Conservation (phyloP, 352 stramenopile genomes). For the Pythium scleroteichum region DNA sequence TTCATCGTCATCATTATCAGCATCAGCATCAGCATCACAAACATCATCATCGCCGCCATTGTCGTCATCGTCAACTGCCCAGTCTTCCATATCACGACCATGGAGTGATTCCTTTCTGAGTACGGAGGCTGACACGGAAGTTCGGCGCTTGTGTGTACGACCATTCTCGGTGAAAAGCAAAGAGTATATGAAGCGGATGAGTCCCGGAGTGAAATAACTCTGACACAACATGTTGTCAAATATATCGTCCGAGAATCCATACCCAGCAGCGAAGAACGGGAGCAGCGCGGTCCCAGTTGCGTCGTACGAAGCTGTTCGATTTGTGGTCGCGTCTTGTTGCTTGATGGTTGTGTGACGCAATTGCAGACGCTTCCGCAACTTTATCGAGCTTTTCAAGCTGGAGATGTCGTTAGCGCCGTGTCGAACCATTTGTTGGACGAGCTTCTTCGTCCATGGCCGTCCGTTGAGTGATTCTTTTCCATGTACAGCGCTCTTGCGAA, state of each 20-base stretch:
- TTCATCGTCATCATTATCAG: no score
- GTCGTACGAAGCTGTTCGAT: slow-evolving; percentile 38
- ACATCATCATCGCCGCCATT: no score
- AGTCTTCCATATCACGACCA: neutral
- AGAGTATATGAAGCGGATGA: slow-evolving; percentile 64
- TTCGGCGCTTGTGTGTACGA: neutral
- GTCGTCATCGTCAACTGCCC: neutral
- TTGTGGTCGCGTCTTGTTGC: slow-evolving; percentile 36
- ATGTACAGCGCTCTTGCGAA: neutral
- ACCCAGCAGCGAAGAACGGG: slow-evolving; percentile 67
- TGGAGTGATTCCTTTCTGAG: neutral
- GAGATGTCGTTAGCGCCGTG: slow-evolving; percentile 29
- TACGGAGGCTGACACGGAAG: neutral
- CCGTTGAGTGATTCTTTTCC: slow-evolving; percentile 1
- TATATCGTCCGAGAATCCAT: slow-evolving; percentile 60
- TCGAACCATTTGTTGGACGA: slow-evolving; percentile 21
- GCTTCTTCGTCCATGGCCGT: slow-evolving; percentile 3
- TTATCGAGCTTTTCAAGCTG: slow-evolving; percentile 38
- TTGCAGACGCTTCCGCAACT: slow-evolving; percentile 43
- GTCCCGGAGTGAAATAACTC: slow-evolving; percentile 63
- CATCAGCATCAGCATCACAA: no score
- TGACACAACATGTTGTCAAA: slow-evolving; percentile 79
- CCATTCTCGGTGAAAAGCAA: slow-evolving; percentile 68
- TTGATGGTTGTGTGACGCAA: slow-evolving; percentile 42
- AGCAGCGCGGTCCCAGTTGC: slow-evolving; percentile 42